These are phyloP conservation scores for Zalaria sp. DNA, from an alignment of 2,329 filamentous ascomycete genomes.

Conservation along the genomic window DNA sequence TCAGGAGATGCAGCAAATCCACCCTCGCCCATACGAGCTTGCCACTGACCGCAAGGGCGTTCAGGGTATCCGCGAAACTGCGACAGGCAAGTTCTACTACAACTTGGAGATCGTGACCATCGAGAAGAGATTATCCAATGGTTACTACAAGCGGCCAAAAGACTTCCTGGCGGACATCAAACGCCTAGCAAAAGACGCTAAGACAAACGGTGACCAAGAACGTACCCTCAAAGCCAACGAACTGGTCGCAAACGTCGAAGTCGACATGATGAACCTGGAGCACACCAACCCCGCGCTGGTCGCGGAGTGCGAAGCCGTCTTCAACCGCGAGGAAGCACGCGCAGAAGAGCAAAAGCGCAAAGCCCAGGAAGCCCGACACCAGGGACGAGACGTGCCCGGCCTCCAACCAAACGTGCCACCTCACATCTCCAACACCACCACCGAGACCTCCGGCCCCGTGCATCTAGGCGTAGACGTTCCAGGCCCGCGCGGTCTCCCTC, in stretches of 20 bases:
- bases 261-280: constrained; percentile 72
- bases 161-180: constrained; percentile 86
- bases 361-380: constrained; percentile 50
- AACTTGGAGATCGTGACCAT: constrained; percentile 88
- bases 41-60: constrained; percentile 67
- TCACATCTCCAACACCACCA: constrained; percentile 24
- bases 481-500: constrained; percentile 26
- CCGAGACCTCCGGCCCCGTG: constrained; percentile 30
- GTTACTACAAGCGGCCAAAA: constrained; percentile 81
- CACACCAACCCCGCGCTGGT: constrained; percentile 47
- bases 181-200: constrained; percentile 71
- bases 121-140: constrained; percentile 91
- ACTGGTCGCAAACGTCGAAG: constrained; percentile 82
- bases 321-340: constrained; percentile 56
- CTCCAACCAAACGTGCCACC: constrained; percentile 25
- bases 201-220: constrained; percentile 68
- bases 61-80: constrained; percentile 59
- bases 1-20: constrained; percentile 40
- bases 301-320: constrained; percentile 67
- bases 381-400: constrained; percentile 26
- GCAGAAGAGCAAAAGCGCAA: constrained; percentile 38
- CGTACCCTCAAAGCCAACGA: constrained; percentile 79
- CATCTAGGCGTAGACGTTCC: constrained; percentile 51
- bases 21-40: constrained; percentile 61
- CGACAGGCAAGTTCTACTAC: constrained; percentile 77